Conservation (phyloP, 345 rosid species). For the Leavenworthia alabamica region DNA sequence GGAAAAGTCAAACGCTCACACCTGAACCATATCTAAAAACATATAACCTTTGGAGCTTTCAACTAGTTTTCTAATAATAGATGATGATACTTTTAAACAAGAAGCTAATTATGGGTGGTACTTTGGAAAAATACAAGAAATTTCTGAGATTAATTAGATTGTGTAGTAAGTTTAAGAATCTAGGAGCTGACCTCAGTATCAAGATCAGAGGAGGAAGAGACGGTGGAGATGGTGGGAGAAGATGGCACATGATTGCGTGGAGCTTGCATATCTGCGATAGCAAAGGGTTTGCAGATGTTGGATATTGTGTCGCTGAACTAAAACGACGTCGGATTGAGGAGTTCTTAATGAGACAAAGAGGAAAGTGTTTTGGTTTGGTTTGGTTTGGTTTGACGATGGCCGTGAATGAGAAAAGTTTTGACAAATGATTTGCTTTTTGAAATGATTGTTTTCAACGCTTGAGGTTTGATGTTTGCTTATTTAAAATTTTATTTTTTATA, state of each 20-base stretch:
- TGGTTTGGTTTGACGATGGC: conserved; percentile 13
- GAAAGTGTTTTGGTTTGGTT: conserved; percentile 6
- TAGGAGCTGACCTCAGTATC: conserved; percentile 66
- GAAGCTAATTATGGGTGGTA: no score
- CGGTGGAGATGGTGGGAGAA: conserved; percentile 74
- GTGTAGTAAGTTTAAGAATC: background rate
- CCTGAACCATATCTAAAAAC: no score
- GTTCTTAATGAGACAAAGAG: no score
- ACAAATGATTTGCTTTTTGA: conserved; percentile 28
- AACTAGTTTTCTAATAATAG: no score
- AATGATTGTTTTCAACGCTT: conserved; percentile 14
- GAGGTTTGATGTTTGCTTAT: no score
- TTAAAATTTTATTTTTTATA: no score
- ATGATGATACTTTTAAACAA: no score
- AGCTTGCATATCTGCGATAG: conserved; percentile 42
- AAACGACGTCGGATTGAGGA: conserved; percentile 10
- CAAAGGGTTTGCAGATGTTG: background rate
- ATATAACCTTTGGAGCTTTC: no score
- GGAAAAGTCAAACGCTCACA: no score
- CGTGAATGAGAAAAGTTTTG: conserved; percentile 20
- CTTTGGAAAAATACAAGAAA: no score
- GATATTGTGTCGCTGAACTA: background rate
- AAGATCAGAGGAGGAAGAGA: conserved; percentile 93
- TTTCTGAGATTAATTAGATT: no score
- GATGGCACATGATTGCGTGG: conserved; percentile 43